Conservation (phyloP, 1,284 basidiomycete genomes). For the Xanthoconium separans region DNA sequence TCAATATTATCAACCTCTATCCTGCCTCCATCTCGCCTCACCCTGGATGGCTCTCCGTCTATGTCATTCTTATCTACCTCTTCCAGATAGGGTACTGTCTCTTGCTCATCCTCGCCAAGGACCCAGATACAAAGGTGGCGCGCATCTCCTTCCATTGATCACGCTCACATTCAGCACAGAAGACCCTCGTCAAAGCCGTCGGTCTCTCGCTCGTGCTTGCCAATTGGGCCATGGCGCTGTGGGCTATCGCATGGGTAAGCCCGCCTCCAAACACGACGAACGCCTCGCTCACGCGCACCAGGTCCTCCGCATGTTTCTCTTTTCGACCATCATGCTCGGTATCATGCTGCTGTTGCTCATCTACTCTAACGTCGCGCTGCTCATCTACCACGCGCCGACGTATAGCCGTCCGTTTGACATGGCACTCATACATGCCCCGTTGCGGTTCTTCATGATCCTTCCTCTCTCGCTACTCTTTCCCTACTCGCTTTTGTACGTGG, state of each 20-base stretch:
- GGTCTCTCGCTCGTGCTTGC: conserved; percentile 76
- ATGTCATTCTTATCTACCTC: conserved; percentile 60
- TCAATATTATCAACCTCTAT: conserved; percentile 52
- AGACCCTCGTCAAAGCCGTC: conserved; percentile 70
- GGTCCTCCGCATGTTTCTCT: conserved; percentile 61
- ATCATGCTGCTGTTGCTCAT: conserved; percentile 57
- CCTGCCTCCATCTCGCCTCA: conserved; percentile 76
- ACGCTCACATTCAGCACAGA: conserved; percentile 35
- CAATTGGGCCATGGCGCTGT: conserved; percentile 81
- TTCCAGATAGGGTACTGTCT: conserved; percentile 80
- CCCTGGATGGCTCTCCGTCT: conserved; percentile 60
- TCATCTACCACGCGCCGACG: conserved; percentile 64
- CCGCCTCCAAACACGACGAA: background rate
- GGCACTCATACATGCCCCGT: conserved; percentile 70
- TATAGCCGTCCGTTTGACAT: conserved; percentile 57
- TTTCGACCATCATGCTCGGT: conserved; percentile 61
- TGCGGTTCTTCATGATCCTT: conserved; percentile 69
- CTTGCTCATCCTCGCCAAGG: conserved; percentile 68
- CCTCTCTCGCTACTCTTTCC: conserved; percentile 47
- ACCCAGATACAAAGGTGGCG: conserved; percentile 74
- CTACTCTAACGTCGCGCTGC: conserved; percentile 66
- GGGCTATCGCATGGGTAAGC: conserved; percentile 80
- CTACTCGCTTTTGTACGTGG: conserved; percentile 48
- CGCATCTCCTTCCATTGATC: background rate
- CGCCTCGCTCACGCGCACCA: conserved; percentile 17